phyloP scores from a whole-genome alignment of 73 alveolate genomes.

The Symbiodinium pilosum region DNA sequence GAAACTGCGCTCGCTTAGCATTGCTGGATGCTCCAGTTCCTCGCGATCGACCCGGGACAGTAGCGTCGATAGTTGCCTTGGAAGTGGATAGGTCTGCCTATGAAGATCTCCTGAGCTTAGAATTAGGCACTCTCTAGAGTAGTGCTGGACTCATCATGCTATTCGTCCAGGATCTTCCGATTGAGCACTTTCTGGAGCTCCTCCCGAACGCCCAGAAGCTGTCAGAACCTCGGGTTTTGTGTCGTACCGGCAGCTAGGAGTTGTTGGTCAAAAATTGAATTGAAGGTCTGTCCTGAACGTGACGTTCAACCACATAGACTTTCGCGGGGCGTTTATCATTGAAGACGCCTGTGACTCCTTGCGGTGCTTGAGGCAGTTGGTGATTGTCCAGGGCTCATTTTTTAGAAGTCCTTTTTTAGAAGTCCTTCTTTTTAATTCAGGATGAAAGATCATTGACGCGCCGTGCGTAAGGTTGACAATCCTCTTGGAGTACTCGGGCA shows the following conservation, averaged over 20 bases:
- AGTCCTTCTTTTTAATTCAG: too few species aligned
- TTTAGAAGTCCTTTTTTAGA: not conserved
- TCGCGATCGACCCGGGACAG: not conserved
- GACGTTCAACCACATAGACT: not conserved
- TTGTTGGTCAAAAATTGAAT: too few species aligned
- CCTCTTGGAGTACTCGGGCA: constrained; percentile 1
- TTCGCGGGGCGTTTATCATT: not conserved
- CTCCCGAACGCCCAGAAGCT: not conserved
- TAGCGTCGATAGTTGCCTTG: too few species aligned
- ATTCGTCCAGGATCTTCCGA: not conserved
- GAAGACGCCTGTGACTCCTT: not conserved
- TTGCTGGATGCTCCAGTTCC: not conserved
- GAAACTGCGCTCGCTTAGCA: not conserved
- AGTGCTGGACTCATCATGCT: too few species aligned
- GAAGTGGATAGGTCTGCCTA: too few species aligned
- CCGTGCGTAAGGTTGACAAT: not conserved
- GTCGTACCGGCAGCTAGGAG: too few species aligned
- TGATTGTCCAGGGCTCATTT: not conserved
- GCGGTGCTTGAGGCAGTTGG: constrained; percentile 4
- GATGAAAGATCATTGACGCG: too few species aligned
- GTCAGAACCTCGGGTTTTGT: not conserved
- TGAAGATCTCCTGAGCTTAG: too few species aligned
- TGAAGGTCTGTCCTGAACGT: not conserved
- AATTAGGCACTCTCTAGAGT: too few species aligned
- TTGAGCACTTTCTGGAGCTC: not conserved